These are phyloP conservation scores for Pilaira anomala DNA, from an alignment of 192 early-diverging fungal genomes.

Conservation along the genomic window DNA sequence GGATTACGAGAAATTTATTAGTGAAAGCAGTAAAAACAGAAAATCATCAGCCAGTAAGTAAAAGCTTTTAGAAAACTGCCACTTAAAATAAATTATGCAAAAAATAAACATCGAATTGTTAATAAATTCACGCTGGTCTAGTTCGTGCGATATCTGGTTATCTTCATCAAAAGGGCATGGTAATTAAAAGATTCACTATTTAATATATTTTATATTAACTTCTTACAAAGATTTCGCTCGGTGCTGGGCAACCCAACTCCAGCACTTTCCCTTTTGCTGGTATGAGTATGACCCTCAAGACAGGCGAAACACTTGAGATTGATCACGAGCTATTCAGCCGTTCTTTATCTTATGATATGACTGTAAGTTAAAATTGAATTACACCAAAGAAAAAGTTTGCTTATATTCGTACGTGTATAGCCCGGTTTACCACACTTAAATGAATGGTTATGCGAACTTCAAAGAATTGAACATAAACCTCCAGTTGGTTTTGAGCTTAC, in stretches of 20 bases:
- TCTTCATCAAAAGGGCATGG: background rate
- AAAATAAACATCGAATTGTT: too few species aligned
- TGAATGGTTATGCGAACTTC: constrained; percentile 47
- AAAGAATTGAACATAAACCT: constrained; percentile 45
- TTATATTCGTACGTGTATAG: constrained; percentile 24
- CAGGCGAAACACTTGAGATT: constrained; percentile 54
- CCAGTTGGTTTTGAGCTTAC: constrained; percentile 37
- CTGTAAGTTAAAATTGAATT: constrained; percentile 31
- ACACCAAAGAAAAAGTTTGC: background rate
- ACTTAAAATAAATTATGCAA: constrained; percentile 27
- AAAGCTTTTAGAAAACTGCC: constrained; percentile 30
- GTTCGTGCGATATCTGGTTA: background rate
- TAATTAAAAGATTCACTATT: background rate
- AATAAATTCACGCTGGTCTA: background rate
- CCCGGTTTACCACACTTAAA: constrained; percentile 45
- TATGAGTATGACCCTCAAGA: constrained; percentile 52
- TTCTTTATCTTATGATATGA: constrained; percentile 62
- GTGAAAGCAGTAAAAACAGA: constrained; percentile 38
- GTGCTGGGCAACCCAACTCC: constrained; percentile 68
- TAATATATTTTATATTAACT: background rate
- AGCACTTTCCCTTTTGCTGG: constrained; percentile 62
- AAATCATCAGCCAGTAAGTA: constrained; percentile 45
- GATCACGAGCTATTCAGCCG: constrained; percentile 49
- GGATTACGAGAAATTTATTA: constrained; percentile 42
- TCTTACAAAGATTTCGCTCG: constrained; percentile 57